Percentiles rank a stretch among this genome's conserved stretches.
Evolutionary conservation across 2,329 filamentous ascomycete genomes (phyloP).

Genomic region (Aspergillus sp.): DNA sequence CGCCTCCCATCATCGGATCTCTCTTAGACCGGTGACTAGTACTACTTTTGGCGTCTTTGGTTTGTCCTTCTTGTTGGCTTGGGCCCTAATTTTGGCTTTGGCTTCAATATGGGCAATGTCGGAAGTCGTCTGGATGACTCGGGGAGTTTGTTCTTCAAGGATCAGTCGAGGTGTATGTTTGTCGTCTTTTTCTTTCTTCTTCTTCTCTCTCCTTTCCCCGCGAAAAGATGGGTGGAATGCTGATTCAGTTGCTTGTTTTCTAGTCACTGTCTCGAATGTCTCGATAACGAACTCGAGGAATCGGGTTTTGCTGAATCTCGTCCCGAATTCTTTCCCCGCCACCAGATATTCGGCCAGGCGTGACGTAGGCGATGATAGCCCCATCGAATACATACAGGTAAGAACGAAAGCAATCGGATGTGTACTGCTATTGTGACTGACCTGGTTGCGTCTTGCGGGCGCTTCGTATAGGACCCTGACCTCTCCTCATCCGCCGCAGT

Average conservation of each 20-base stretch:
- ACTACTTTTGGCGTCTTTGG: not conserved
- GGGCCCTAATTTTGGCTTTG: constrained; percentile 3
- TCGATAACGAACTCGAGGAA: constrained; percentile 71
- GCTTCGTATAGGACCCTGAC: constrained; percentile 63
- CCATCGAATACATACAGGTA: constrained; percentile 90
- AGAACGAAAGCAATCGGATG: constrained; percentile 13
- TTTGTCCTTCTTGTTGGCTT: no score
- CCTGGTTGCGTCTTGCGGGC: not conserved
- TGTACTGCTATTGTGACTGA: constrained; percentile 1
- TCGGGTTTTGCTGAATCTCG: constrained; percentile 66
- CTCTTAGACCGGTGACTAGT: constrained; percentile 21
- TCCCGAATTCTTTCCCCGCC: constrained; percentile 82
- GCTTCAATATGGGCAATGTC: constrained; percentile 75
- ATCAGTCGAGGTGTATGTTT: constrained; percentile 75
- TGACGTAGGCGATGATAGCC: constrained; percentile 62
- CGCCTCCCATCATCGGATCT: constrained; percentile 8
- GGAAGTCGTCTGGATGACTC: constrained; percentile 76
- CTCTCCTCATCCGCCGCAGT: constrained; percentile 33
- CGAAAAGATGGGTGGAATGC: constrained; percentile 1
- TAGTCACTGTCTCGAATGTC: constrained; percentile 82
- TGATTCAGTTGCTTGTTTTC: constrained; percentile 6
- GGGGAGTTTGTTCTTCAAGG: constrained; percentile 73
- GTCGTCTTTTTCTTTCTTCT: not conserved
- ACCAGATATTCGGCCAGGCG: constrained; percentile 66
- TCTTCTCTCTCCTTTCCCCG: not conserved